phyloP scores from a whole-genome alignment of 2,329 filamentous ascomycete genomes.

The Xylariomycetidae sp. region DNA sequence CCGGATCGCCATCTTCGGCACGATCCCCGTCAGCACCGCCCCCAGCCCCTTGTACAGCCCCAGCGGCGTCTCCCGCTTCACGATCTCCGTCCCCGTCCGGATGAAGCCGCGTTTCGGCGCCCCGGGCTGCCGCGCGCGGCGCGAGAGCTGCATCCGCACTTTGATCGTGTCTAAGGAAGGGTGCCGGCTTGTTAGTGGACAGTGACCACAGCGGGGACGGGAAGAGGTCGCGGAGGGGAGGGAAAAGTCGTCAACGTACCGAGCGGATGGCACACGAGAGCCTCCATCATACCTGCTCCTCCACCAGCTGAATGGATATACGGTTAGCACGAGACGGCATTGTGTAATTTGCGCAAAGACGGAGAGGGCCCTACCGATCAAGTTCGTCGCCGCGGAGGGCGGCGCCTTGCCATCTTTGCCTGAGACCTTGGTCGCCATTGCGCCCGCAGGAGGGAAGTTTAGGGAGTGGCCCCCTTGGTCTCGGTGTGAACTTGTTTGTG shows the following conservation, averaged over 20 bases:
- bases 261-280: slow-evolving; percentile 88
- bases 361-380: slow-evolving; percentile 59
- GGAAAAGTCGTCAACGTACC: slow-evolving; percentile 44
- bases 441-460: slow-evolving; percentile 3
- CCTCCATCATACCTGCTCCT: slow-evolving; percentile 99
- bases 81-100: slow-evolving; percentile 77
- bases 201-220: not conserved
- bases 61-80: slow-evolving; percentile 82
- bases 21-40: slow-evolving; percentile 89
- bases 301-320: slow-evolving; percentile 63
- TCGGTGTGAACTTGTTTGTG: no score
- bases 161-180: slow-evolving; percentile 88
- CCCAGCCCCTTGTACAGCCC: slow-evolving; percentile 98
- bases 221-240: slow-evolving; percentile 4
- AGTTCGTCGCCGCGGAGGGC: slow-evolving; percentile 79
- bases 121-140: slow-evolving; percentile 74
- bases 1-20: slow-evolving; percentile 98
- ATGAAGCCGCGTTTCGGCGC: slow-evolving; percentile 85
- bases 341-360: slow-evolving; percentile 4
- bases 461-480: no score
- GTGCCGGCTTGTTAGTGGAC: no score
- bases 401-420: slow-evolving; percentile 60
- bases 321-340: slow-evolving; percentile 12
- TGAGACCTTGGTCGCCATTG: slow-evolving; percentile 39
- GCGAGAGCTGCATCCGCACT: slow-evolving; percentile 97